Percentiles rank a stretch among this genome's conserved stretches.
Conservation (phyloP, 2,329 filamentous ascomycete genomes). For the Madurella mycetomatis region DNA sequence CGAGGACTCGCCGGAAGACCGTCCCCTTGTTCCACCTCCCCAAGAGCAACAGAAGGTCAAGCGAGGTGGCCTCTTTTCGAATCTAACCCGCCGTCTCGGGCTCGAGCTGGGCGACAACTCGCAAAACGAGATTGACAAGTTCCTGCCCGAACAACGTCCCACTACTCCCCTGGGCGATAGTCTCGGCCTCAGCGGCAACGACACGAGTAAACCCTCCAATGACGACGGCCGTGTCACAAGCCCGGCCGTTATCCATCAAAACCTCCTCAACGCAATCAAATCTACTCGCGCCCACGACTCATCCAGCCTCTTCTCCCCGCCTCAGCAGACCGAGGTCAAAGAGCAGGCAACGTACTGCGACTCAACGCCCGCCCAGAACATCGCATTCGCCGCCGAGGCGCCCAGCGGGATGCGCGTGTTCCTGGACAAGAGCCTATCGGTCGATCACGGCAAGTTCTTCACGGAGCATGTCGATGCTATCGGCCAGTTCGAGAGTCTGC, state of each 20-base stretch:
- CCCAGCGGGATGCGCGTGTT: conserved; percentile 72
- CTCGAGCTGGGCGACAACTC: conserved; percentile 51
- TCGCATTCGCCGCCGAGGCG: conserved; percentile 65
- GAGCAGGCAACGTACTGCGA: conserved; percentile 88
- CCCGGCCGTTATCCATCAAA: conserved; percentile 60
- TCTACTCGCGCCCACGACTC: conserved; percentile 75
- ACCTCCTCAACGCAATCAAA: conserved; percentile 72
- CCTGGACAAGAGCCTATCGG: conserved; percentile 52
- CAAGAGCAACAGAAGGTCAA: conserved; percentile 41
- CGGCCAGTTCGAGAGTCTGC: conserved; percentile 63
- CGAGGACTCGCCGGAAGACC: conserved; percentile 57
- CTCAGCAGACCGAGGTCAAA: conserved; percentile 66
- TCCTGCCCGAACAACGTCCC: conserved; percentile 32
- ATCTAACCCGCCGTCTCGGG: conserved; percentile 62
- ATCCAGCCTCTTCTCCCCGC: conserved; percentile 65
- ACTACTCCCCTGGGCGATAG: background rate
- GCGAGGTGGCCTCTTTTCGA: conserved; percentile 57
- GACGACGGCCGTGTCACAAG: conserved; percentile 55
- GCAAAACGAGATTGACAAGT: conserved; percentile 42
- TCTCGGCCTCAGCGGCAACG: background rate
- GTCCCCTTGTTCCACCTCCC: conserved; percentile 28
- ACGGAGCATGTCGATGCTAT: conserved; percentile 56
- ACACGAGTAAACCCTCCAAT: conserved; percentile 18
- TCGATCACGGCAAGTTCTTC: conserved; percentile 54
- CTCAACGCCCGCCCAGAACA: conserved; percentile 66